Percentiles rank a stretch among this genome's conserved stretches.
Conservation (phyloP, 192 early-diverging fungal species). For the Coemansia sp. region DNA sequence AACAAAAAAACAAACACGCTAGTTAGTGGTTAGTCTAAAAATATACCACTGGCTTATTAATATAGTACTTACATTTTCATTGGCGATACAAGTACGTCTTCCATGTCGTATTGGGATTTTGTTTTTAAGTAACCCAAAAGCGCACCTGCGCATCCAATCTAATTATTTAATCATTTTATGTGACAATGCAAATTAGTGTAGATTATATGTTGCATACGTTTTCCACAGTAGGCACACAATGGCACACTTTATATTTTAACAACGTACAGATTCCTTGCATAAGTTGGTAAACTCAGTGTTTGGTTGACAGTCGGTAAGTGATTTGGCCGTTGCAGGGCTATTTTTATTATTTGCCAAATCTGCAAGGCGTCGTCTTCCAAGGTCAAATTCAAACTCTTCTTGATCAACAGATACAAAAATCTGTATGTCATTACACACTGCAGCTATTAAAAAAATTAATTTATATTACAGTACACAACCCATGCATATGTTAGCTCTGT, state of each 20-base stretch:
- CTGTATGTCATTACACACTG: neutral
- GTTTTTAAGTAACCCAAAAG: slow-evolving; percentile 28
- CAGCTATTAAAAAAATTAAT: neutral
- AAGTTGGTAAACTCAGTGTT: neutral
- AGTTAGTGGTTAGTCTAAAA: neutral
- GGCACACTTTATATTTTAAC: neutral
- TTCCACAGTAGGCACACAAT: neutral
- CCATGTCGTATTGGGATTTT: neutral
- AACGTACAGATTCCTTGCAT: slow-evolving; percentile 9
- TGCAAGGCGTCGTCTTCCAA: neutral
- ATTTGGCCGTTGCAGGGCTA: neutral
- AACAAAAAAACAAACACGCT: neutral
- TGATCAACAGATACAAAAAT: neutral
- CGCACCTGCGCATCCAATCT: slow-evolving; percentile 43
- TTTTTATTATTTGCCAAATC: too few species aligned
- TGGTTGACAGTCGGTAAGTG: neutral
- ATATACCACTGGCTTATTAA: neutral
- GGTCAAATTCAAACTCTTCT: slow-evolving; percentile 8
- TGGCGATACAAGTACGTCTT: neutral
- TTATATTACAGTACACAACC: neutral
- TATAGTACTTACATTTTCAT: slow-evolving; percentile 17
- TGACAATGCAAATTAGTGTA: neutral
- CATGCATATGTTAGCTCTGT: neutral
- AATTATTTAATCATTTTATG: slow-evolving; percentile 7
- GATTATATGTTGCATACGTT: neutral